Percentiles rank a stretch among this genome's conserved stretches.
Evolutionary conservation across 257 asterid species (phyloP).

Genomic region (Solanum paucissectum): DNA sequence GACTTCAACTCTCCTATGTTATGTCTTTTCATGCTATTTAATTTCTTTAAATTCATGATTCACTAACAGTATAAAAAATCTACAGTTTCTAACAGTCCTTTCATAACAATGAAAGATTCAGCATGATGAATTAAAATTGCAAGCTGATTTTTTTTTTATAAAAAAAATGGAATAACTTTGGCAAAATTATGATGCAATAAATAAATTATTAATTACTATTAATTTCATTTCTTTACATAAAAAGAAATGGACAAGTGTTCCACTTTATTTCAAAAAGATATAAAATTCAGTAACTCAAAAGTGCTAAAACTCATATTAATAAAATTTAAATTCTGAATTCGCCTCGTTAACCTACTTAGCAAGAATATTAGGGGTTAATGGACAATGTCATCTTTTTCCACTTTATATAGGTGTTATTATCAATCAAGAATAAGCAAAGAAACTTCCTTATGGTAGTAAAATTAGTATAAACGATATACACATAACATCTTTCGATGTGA

Average conservation of each 20-base stretch:
- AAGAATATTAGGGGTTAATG: neutral
- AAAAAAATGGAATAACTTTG: neutral
- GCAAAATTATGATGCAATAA: neutral
- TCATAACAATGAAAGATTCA: neutral
- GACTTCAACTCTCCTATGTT: neutral
- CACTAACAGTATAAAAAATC: neutral
- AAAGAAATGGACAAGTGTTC: neutral
- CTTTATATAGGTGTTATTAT: neutral
- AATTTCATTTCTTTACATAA: neutral
- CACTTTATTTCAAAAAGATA: neutral
- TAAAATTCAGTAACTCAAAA: neutral
- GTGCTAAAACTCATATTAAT: neutral
- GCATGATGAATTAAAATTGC: neutral
- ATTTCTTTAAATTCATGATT: neutral
- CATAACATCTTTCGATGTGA: neutral
- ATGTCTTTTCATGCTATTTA: neutral
- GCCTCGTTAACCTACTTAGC: neutral
- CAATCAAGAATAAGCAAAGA: neutral
- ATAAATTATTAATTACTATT: neutral
- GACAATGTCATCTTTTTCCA: neutral
- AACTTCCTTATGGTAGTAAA: neutral
- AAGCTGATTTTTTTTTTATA: neutral
- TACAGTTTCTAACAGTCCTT: neutral
- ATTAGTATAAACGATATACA: neutral
- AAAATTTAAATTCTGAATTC: neutral